phyloP scores from a whole-genome alignment of 2,329 filamentous ascomycete genomes.

The Colletotrichum camelliae region DNA sequence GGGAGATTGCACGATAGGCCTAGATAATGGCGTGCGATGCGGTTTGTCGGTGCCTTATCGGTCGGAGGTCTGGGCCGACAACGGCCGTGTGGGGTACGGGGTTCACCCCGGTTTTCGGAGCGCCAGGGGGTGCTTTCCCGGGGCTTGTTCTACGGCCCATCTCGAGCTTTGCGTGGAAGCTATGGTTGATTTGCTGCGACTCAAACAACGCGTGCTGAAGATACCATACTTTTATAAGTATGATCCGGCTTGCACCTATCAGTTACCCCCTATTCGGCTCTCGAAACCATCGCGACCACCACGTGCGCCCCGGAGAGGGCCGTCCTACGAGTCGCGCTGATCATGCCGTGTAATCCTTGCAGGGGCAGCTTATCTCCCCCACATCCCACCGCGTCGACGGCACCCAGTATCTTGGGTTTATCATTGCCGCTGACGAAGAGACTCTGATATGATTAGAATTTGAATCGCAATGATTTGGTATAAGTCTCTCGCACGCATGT shows the following conservation, averaged over 20 bases:
- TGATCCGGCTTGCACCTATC: neutral
- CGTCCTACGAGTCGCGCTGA: neutral
- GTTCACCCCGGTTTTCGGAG: slow-evolving; percentile 4
- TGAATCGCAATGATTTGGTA: neutral
- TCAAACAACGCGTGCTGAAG: neutral
- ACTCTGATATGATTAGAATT: neutral
- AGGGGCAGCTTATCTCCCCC: slow-evolving; percentile 15
- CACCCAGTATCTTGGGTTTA: slow-evolving; percentile 1
- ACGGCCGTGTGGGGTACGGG: slow-evolving; percentile 4
- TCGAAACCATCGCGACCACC: neutral
- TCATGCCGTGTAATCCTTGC: neutral
- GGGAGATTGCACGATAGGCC: neutral
- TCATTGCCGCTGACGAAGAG: neutral
- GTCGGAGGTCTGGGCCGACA: slow-evolving; percentile 7
- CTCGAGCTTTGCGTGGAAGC: neutral
- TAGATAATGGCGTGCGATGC: slow-evolving; percentile 7
- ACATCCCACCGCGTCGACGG: neutral
- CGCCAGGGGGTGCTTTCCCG: neutral
- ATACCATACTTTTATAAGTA: neutral
- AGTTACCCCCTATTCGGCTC: neutral
- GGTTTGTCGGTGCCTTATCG: slow-evolving; percentile 10
- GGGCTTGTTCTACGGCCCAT: neutral
- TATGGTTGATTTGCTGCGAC: neutral
- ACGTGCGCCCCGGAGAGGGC: neutral
- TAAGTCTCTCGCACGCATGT: neutral